These are phyloP conservation scores for Sutorius australiensis DNA, from an alignment of 768 basidiomycete genomes.

Conservation along the genomic window DNA sequence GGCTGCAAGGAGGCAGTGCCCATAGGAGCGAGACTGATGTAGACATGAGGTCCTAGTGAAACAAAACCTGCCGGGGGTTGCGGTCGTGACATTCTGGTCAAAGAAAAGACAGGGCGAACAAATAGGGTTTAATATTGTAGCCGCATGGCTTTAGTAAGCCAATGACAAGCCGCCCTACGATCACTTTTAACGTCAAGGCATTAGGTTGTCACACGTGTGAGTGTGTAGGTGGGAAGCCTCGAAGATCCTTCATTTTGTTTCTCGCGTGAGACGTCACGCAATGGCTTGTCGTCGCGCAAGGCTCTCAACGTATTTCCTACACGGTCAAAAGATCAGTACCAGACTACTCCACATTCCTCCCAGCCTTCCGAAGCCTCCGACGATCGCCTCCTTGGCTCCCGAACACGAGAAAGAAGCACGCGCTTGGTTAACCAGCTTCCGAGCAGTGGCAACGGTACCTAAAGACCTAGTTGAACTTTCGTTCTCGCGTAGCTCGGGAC, in stretches of 20 bases:
- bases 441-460: constrained; percentile 39
- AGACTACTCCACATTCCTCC: constrained; percentile 29
- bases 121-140: not conserved
- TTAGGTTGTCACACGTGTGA: no score
- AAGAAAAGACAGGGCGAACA: no score
- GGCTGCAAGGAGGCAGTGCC: not conserved
- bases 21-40: constrained; percentile 8
- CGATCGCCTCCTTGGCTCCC: constrained; percentile 32
- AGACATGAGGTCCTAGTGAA: constrained; percentile 12
- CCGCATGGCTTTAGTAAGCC: not conserved
- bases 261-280: not conserved
- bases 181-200: no score
- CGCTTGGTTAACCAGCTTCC: constrained; percentile 53
- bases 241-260: constrained; percentile 6
- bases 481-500: constrained; percentile 79
- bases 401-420: constrained; percentile 47
- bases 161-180: not conserved
- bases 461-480: constrained; percentile 54
- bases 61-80: constrained; percentile 17
- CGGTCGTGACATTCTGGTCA: constrained; percentile 8
- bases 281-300: not conserved
- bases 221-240: no score
- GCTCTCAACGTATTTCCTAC: not conserved
- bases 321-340: not conserved
- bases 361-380: constrained; percentile 44